These are phyloP conservation scores for Cyberlindnera galapagoensis DNA, from an alignment of 805 yeast genomes.

Conservation along the genomic window DNA sequence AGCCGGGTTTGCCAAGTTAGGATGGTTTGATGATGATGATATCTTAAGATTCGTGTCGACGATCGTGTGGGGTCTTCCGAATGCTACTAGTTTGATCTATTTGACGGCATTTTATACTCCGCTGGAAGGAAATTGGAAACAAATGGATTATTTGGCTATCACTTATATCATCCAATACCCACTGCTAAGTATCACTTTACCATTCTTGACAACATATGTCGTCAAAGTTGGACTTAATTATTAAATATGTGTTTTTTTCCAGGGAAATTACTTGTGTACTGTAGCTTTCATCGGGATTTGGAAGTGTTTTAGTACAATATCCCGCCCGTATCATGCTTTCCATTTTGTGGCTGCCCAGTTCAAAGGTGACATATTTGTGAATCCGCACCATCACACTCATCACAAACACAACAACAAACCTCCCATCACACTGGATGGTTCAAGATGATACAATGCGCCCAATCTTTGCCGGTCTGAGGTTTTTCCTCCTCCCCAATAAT, in stretches of 20 bases:
- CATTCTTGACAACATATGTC: conserved; percentile 17
- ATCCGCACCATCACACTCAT: too few relatives aligned
- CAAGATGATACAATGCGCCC: too few relatives aligned
- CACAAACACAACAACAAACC: too few relatives aligned
- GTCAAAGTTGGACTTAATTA: conserved; percentile 8
- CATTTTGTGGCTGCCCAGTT: too few relatives aligned
- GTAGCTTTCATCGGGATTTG: too few relatives aligned
- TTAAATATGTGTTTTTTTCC: background rate
- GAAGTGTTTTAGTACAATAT: background rate
- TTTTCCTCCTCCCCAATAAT: conserved; percentile 18
- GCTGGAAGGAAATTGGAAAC: conserved; percentile 13
- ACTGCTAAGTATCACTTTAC: conserved; percentile 19
- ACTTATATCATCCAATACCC: conserved; percentile 21
- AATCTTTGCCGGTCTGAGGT: conserved; percentile 5
- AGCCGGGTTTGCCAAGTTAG: conserved; percentile 55
- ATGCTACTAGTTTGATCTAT: conserved; percentile 84
- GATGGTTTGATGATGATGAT: conserved; percentile 50
- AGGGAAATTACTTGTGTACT: too few relatives aligned
- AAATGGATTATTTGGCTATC: conserved; percentile 21
- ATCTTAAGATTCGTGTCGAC: conserved; percentile 71
- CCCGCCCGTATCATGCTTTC: conserved; percentile 1
- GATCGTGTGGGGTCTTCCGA: conserved; percentile 75
- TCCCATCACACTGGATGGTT: too few relatives aligned
- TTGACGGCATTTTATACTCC: conserved; percentile 85
- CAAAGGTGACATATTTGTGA: too few relatives aligned